Evolutionary conservation across 2,329 filamentous ascomycete species (phyloP).

Genomic region (Lasiodiplodia gonubiensis): DNA sequence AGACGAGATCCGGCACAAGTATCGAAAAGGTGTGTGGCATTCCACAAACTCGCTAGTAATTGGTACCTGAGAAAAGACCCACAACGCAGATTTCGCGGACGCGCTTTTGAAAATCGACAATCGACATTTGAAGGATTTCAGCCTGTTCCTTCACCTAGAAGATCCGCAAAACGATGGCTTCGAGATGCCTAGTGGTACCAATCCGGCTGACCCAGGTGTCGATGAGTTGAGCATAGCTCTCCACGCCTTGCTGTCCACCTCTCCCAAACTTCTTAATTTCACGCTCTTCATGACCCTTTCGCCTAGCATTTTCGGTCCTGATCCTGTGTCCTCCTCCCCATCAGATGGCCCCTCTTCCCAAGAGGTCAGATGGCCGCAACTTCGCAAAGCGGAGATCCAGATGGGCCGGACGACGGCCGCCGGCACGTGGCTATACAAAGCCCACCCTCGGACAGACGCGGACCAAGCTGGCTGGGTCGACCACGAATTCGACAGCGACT

Average conservation of each 20-base stretch:
- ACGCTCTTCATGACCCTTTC: not conserved
- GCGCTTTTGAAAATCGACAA: not conserved
- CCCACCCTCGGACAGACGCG: no score
- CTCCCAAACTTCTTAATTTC: not conserved
- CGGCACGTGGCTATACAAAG: not conserved
- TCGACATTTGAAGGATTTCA: not conserved
- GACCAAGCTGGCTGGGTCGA: not conserved
- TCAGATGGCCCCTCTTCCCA: not conserved
- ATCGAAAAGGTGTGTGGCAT: slow-evolving; percentile 1
- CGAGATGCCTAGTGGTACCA: not conserved
- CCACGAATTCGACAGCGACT: not conserved
- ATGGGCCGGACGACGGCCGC: slow-evolving; percentile 11
- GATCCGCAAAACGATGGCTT: not conserved
- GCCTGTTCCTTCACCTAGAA: not conserved
- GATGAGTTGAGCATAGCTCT: not conserved
- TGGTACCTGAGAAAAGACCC: not conserved
- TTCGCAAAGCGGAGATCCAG: not conserved
- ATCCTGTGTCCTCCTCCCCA: not conserved
- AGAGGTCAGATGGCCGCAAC: not conserved
- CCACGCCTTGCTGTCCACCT: not conserved
- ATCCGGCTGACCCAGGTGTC: not conserved
- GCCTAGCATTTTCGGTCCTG: not conserved
- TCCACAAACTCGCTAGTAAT: not conserved
- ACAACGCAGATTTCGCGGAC: not conserved
- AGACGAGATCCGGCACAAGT: not conserved